These are phyloP conservation scores for Isatis lusitanica DNA, from an alignment of 441 rosid species.

Conservation along the genomic window DNA sequence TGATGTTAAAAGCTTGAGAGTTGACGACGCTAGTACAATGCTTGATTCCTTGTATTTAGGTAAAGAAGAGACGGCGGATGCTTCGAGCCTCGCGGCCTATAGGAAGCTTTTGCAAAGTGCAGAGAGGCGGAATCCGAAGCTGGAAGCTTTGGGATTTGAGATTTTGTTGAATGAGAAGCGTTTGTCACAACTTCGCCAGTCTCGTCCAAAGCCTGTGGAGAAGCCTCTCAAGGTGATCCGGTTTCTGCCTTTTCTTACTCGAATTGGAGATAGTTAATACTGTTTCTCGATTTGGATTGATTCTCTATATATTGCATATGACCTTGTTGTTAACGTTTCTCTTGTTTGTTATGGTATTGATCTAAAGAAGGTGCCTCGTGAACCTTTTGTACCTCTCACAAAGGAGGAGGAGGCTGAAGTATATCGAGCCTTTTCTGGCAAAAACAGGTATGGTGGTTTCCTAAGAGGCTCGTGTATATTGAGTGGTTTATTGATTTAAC, in stretches of 20 bases:
- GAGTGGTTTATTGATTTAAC: slow-evolving; percentile 1
- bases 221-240: slow-evolving; percentile 45
- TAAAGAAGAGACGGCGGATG: slow-evolving; percentile 14
- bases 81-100: slow-evolving; percentile 48
- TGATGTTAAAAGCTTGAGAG: slow-evolving; percentile 38
- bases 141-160: slow-evolving; percentile 54
- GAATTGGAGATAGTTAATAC: background rate
- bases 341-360: slow-evolving; percentile 15
- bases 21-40: slow-evolving; percentile 47
- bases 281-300: background rate
- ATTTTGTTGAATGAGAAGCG: slow-evolving; percentile 58
- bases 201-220: slow-evolving; percentile 49
- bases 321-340: background rate
- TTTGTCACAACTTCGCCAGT: slow-evolving; percentile 38
- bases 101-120: slow-evolving; percentile 61
- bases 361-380: slow-evolving; percentile 52
- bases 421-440: slow-evolving; percentile 46
- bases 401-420: slow-evolving; percentile 65
- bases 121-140: slow-evolving; percentile 46
- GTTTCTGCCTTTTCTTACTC: background rate
- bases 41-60: slow-evolving; percentile 44
- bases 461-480: background rate
- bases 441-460: slow-evolving; percentile 48
- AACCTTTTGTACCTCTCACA: slow-evolving; percentile 67
- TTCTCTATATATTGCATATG: background rate